Conservation (phyloP, 208 protist genomes). For the Crithidia brevicula region DNA sequence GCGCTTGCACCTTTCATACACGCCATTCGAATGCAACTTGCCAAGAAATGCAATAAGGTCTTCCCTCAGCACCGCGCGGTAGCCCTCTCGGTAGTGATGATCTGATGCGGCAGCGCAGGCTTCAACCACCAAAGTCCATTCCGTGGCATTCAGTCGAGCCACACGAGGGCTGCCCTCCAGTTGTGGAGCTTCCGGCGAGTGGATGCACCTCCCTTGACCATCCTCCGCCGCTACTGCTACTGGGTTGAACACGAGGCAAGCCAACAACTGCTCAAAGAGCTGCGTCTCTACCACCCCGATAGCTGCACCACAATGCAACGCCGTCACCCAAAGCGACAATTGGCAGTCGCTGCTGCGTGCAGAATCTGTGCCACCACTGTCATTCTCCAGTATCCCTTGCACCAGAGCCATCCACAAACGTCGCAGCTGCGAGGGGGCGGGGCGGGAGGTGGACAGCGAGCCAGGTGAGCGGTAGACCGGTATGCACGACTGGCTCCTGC, state of each 20-base stretch:
- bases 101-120: conserved; percentile 44
- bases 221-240: neutral
- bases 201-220: neutral
- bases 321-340: conserved; percentile 44
- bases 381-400: conserved; percentile 11
- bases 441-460: neutral
- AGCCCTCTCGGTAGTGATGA: conserved; percentile 14
- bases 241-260: conserved; percentile 38
- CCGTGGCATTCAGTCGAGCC: conserved; percentile 8
- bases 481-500: neutral
- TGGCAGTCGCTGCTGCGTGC: neutral
- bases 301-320: conserved; percentile 51
- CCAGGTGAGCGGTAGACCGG: conserved; percentile 17
- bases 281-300: conserved; percentile 62
- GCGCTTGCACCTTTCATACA: too few relatives aligned
- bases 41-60: conserved; percentile 18
- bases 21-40: neutral
- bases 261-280: conserved; percentile 64
- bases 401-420: conserved; percentile 14
- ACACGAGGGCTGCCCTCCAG: neutral
- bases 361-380: neutral
- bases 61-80: conserved; percentile 6
- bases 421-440: conserved; percentile 12
- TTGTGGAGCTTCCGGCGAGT: neutral
- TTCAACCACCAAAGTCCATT: conserved; percentile 51